These are phyloP conservation scores for Salvia hispanica DNA, from an alignment of 257 asterid genomes.

Conservation along the genomic window DNA sequence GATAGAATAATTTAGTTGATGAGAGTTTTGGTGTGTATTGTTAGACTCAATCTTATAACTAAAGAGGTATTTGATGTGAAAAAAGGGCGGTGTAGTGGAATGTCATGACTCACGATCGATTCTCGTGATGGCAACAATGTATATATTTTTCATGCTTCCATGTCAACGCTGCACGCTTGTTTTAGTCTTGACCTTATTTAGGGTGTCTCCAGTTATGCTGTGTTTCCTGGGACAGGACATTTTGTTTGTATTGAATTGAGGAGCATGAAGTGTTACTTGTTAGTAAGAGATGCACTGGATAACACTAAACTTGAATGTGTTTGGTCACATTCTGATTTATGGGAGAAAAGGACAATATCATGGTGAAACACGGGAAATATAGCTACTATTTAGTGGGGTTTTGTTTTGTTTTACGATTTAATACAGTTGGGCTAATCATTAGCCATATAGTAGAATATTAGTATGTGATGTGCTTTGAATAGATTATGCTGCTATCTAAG, in stretches of 20 bases:
- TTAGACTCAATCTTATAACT: not conserved
- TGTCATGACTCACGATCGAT: not conserved
- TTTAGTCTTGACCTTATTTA: not conserved
- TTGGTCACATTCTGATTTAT: not conserved
- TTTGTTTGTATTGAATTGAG: not conserved
- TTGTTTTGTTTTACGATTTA: not conserved
- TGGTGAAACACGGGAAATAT: not conserved
- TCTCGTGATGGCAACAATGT: not conserved
- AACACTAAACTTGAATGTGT: not conserved
- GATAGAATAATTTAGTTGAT: not conserved
- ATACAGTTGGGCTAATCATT: not conserved
- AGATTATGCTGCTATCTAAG: conserved; percentile 1
- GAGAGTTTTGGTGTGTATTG: not conserved
- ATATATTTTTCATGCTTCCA: conserved; percentile 5
- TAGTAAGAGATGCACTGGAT: not conserved
- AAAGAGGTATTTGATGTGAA: not conserved
- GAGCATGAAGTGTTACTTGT: not conserved
- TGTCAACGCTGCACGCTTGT: not conserved
- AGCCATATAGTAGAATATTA: not conserved
- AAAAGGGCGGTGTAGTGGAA: not conserved
- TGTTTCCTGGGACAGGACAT: not conserved
- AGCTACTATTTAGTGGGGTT: not conserved
- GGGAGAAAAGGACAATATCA: not conserved
- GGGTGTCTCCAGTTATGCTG: not conserved
- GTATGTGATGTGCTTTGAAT: conserved; percentile 13